Evolutionary conservation across 163 green algal species (phyloP).

Genomic region (Scenedesmus sp.): DNA sequence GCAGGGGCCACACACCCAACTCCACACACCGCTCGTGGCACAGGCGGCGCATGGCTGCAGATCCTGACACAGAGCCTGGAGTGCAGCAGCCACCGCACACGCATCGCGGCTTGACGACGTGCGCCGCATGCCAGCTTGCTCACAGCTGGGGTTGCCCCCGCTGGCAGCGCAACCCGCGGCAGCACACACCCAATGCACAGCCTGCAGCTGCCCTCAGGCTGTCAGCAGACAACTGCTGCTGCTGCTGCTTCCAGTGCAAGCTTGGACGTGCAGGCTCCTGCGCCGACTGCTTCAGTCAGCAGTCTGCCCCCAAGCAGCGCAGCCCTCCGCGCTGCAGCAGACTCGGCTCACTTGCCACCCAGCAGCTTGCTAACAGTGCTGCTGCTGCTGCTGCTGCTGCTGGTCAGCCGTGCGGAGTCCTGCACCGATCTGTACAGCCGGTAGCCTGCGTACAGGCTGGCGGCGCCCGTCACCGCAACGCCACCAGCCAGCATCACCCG

Average conservation of each 20-base stretch:
- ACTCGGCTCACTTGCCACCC: not conserved
- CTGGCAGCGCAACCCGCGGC: too few relatives aligned
- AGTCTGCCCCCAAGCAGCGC: not conserved
- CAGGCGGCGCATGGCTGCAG: too few relatives aligned
- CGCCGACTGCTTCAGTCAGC: not conserved
- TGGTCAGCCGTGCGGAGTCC: not conserved
- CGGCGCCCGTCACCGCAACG: conserved; percentile 1
- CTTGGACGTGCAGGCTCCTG: not conserved
- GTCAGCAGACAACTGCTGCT: too few relatives aligned
- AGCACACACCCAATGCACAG: too few relatives aligned
- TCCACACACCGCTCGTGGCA: too few relatives aligned
- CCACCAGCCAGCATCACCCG: conserved; percentile 26
- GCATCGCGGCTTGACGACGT: too few relatives aligned
- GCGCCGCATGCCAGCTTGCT: too few relatives aligned
- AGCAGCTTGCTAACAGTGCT: conserved; percentile 2
- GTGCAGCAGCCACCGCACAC: too few relatives aligned
- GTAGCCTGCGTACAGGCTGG: conserved; percentile 37
- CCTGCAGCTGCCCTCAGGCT: too few relatives aligned
- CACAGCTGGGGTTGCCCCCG: too few relatives aligned
- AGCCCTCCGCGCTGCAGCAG: not conserved
- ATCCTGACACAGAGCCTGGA: too few relatives aligned
- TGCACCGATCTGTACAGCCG: conserved; percentile 25
- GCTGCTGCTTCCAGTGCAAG: conserved; percentile 9
- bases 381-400: conserved; percentile 23
- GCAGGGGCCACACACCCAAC: too few relatives aligned